Base-by-base conservation (phyloP, 192 early-diverging fungal species). In the Chytriomyces sp. region DNA sequence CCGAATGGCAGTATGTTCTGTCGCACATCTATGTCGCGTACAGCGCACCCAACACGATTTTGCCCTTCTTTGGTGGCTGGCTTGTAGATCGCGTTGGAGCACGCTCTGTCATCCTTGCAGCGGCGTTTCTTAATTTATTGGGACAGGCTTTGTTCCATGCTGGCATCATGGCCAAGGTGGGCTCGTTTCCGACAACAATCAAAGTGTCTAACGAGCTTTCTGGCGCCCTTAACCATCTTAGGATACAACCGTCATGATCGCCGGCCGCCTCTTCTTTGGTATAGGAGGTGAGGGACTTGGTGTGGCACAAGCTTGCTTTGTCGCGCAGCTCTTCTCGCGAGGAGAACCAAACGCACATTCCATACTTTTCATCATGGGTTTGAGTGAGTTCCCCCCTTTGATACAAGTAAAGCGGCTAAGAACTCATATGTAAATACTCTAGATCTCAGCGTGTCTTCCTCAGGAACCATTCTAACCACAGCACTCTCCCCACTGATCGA, bases 31-130 rank as follows among this genome's bases (percentile, higher is more conserved):
- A 88, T 56, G 77, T 83, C 0, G 65, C 85, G 22, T 90, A 89
- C 67, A 83, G 86, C 1, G 68, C 87, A 19, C 87, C 89, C 34
- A 90, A 90, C 77, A 83, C 89, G 52, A 75, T 90, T 59, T 64
- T 89, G 26, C 89, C 89, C 5, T 80, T 89, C 59, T 40, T 88
- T 10, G 85, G 86, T 28, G 88, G 90, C 12, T 55, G 79, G 41
- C 65, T 88, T 1, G 79, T 87, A 19, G 88, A 90, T 67, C 72
- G 63, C 37, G 69, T 89, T 38, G 84, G 82, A 3, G 65, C 80
- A 8, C 67, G 70, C 6, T 39, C 53, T 52, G 79, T 89, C 76
- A 66, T 91, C 52, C 54, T 85, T 0, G 52, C 78, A 5, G 86
- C 86, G 0, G 69, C 64, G 3, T 10, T 55, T 12, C 8, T 83